Evolutionary conservation across 805 yeast species (phyloP).

Genomic region (baker's yeast (Saccharomyces cerevisiae)): DNA sequence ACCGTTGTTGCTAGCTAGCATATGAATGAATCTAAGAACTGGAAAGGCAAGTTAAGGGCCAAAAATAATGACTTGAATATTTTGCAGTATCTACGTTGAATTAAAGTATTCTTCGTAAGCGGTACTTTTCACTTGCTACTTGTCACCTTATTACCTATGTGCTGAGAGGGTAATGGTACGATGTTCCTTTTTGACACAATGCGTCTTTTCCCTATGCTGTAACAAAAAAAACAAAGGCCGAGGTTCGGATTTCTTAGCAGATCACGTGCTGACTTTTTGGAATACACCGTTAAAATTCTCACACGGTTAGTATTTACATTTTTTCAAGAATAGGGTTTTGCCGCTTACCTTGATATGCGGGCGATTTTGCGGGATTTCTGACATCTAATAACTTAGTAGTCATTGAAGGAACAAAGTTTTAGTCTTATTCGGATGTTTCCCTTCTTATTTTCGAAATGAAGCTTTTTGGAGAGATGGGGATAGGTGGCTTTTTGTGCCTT

Average conservation of each 20-base stretch:
- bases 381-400: background rate
- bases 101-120: no score
- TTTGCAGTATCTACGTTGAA: background rate
- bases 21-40: no score
- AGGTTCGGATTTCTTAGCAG: background rate
- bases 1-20: background rate
- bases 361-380: background rate
- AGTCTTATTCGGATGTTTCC: background rate
- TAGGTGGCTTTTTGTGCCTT: background rate
- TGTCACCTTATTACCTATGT: background rate
- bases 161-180: background rate
- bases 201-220: background rate
- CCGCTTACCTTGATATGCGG: background rate
- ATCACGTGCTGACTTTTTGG: background rate
- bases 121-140: no score
- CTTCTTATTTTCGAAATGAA: background rate
- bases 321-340: background rate
- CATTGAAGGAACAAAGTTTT: background rate
- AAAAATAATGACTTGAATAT: background rate
- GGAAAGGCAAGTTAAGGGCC: background rate
- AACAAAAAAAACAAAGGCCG: background rate
- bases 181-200: background rate
- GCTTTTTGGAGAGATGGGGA: background rate
- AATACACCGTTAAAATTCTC: background rate
- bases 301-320: background rate